These are phyloP conservation scores for Serendipita vermifera DNA, from an alignment of 768 basidiomycete genomes.

Conservation along the genomic window DNA sequence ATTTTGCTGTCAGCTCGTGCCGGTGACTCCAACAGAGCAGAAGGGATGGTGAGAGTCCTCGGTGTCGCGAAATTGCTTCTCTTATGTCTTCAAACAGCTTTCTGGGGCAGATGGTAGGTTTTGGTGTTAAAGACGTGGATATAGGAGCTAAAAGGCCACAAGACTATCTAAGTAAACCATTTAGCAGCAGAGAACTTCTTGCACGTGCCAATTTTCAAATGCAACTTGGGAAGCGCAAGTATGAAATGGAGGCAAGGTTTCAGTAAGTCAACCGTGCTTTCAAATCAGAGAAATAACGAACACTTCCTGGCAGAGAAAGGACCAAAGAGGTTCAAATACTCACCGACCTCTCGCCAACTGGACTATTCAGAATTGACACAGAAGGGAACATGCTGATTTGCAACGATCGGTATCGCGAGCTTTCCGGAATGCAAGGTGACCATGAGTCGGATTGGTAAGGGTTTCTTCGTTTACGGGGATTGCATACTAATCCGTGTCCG, in stretches of 20 bases:
- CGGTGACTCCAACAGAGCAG: conserved; percentile 26
- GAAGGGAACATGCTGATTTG: conserved; percentile 1
- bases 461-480: background rate
- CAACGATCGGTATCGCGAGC: conserved; percentile 9
- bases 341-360: conserved; percentile 23
- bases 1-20: conserved; percentile 28
- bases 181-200: conserved; percentile 27
- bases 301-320: conserved; percentile 20
- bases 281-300: conserved; percentile 9
- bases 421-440: background rate
- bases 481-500: background rate
- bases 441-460: background rate
- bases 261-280: background rate
- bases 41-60: conserved; percentile 21
- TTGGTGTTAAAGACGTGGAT: background rate
- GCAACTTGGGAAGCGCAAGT: conserved; percentile 26
- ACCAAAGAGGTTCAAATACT: conserved; percentile 23
- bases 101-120: conserved; percentile 25
- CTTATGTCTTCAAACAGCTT: conserved; percentile 14
- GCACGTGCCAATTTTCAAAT: conserved; percentile 29
- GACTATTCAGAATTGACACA: background rate
- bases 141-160: background rate
- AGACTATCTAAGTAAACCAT: conserved; percentile 30
- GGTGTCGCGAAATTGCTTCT: background rate
- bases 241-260: conserved; percentile 15